Conservation (phyloP, 306 rosid species). For the Medicago truncatula region MtrunA17r5.0-ANR NC_053046.1:1745501-1746000, state of each 20-base stretch:
- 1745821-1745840: conserved; percentile 78
- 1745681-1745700: conserved; percentile 69
- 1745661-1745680: conserved; percentile 73
- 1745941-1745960: conserved; percentile 70
- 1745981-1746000: conserved; percentile 60
- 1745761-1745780: conserved; percentile 74
- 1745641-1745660: conserved; percentile 63
- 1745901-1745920: conserved; percentile 79
- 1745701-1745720: conserved; percentile 76
- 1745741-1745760: conserved; percentile 76
- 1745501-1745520: conserved; percentile 88
- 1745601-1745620: conserved; percentile 67
- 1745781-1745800: conserved; percentile 73
- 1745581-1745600: conserved; percentile 69
- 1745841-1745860: conserved; percentile 86
- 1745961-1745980: conserved; percentile 77
- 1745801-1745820: conserved; percentile 71
- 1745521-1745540: conserved; percentile 76
- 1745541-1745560: conserved; percentile 71
- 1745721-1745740: conserved; percentile 85
- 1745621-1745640: conserved; percentile 69
- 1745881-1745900: conserved; percentile 62
- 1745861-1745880: conserved; percentile 82
- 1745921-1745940: conserved; percentile 75
- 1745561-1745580: conserved; percentile 74